phyloP scores from a whole-genome alignment of 768 basidiomycete species.

The Russula sp. region DNA sequence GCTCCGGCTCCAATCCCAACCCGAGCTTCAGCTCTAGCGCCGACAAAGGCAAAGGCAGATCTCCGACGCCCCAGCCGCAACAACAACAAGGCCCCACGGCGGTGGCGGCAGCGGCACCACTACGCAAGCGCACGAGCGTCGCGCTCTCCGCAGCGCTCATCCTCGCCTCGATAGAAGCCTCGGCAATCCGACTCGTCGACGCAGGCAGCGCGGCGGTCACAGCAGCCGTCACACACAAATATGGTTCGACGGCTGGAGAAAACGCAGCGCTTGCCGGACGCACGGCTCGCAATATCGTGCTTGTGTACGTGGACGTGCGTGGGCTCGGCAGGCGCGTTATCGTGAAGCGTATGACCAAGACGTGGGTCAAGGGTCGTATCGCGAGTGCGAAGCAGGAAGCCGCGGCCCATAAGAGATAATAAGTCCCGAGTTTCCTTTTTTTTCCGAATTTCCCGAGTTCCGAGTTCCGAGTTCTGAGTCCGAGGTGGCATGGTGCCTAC shows the following conservation, averaged over 20 bases:
- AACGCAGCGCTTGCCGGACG: slow-evolving; percentile 24
- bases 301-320: slow-evolving; percentile 27
- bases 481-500: background rate
- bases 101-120: background rate
- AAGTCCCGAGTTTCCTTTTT: too few relatives aligned
- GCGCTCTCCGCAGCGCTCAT: slow-evolving; percentile 28
- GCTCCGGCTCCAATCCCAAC: background rate
- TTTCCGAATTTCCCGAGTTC: too few relatives aligned
- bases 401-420: background rate
- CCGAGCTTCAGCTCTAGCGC: background rate
- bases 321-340: slow-evolving; percentile 24
- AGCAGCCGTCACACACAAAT: slow-evolving; percentile 29
- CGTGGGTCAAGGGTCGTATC: slow-evolving; percentile 16
- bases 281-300: slow-evolving; percentile 28
- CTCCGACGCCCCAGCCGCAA: background rate
- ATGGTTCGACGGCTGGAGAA: slow-evolving; percentile 20
- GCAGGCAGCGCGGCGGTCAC: slow-evolving; percentile 25
- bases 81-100: background rate
- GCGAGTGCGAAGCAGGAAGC: background rate
- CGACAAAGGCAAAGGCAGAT: slow-evolving; percentile 16
- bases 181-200: slow-evolving; percentile 21
- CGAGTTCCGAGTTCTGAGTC: too few relatives aligned
- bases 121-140: slow-evolving; percentile 11
- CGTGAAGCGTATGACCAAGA: slow-evolving; percentile 22
- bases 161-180: slow-evolving; percentile 18